phyloP scores from a whole-genome alignment of 768 basidiomycete species.

The Lactarius pseudohatsudake region DNA sequence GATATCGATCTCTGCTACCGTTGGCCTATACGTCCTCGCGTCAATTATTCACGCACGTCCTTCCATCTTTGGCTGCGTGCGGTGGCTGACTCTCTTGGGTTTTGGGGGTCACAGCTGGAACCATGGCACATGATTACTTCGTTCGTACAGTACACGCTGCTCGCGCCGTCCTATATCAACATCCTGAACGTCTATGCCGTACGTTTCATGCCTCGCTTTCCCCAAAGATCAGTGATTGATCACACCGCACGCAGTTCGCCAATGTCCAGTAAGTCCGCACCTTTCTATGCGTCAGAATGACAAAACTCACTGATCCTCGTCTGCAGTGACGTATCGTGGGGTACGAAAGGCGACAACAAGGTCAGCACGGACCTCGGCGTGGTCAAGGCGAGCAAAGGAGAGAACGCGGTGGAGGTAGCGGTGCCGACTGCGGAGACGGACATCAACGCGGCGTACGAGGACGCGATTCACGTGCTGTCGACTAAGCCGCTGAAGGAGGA shows the following conservation, averaged over 20 bases:
- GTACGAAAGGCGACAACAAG: conserved; percentile 93
- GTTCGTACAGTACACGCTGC: conserved; percentile 87
- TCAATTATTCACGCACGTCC: conserved; percentile 80
- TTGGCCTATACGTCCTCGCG: conserved; percentile 83
- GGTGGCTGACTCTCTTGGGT: conserved; percentile 1
- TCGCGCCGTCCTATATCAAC: conserved; percentile 92
- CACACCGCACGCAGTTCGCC: conserved; percentile 53
- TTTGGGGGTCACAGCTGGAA: conserved; percentile 58
- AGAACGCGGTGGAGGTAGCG: conserved; percentile 82
- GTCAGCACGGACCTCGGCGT: conserved; percentile 82
- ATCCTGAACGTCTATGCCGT: conserved; percentile 84
- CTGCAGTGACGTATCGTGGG: conserved; percentile 85
- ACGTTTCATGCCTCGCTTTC: conserved; percentile 30
- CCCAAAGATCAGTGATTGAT: neutral
- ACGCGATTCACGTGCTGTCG: conserved; percentile 79
- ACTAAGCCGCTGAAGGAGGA: conserved; percentile 76
- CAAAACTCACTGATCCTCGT: conserved; percentile 7
- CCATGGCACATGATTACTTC: conserved; percentile 99
- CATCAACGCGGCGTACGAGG: conserved; percentile 86
- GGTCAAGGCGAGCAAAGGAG: conserved; percentile 61
- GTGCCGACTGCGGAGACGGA: conserved; percentile 88
- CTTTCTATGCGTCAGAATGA: neutral
- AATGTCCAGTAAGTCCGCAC: conserved; percentile 60
- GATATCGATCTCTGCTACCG: conserved; percentile 80
- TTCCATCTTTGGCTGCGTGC: neutral